These are phyloP conservation scores for Hypoxylon fragiforme DNA, from an alignment of 495 filamentous ascomycete species.

Conservation along the genomic window DNA sequence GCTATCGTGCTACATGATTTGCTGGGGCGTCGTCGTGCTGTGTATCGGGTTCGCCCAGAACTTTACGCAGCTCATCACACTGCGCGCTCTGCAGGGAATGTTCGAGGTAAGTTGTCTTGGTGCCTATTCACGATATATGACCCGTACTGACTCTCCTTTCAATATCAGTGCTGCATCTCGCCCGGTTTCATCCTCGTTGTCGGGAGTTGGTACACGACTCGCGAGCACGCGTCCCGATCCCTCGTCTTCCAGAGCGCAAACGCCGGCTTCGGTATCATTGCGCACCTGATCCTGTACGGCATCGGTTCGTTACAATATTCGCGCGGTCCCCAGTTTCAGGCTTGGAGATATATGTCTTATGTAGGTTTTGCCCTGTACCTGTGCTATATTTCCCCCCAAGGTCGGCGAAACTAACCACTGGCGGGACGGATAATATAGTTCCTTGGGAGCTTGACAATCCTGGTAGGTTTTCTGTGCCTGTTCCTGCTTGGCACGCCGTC, in stretches of 20 bases:
- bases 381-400: too few relatives aligned
- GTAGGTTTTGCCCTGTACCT: conserved; percentile 3
- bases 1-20: conserved; percentile 41
- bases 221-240: conserved; percentile 41
- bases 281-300: conserved; percentile 42
- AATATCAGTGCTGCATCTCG: conserved; percentile 41
- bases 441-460: conserved; percentile 38
- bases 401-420: too few relatives aligned
- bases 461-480: conserved; percentile 37
- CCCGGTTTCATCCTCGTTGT: conserved; percentile 46
- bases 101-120: conserved; percentile 33
- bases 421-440: conserved; percentile 20
- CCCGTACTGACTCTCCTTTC: neutral
- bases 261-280: conserved; percentile 46
- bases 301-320: conserved; percentile 39
- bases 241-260: conserved; percentile 49
- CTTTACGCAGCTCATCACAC: conserved; percentile 37
- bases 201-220: conserved; percentile 41
- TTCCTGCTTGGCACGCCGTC: conserved; percentile 41
- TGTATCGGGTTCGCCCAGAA: conserved; percentile 40
- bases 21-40: conserved; percentile 37
- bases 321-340: conserved; percentile 36
- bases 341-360: conserved; percentile 45
- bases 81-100: conserved; percentile 41
- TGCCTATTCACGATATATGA: neutral